Base-by-base conservation (phyloP, 78 protist genomes). In the Dictyostelium firmibasis region DNA sequence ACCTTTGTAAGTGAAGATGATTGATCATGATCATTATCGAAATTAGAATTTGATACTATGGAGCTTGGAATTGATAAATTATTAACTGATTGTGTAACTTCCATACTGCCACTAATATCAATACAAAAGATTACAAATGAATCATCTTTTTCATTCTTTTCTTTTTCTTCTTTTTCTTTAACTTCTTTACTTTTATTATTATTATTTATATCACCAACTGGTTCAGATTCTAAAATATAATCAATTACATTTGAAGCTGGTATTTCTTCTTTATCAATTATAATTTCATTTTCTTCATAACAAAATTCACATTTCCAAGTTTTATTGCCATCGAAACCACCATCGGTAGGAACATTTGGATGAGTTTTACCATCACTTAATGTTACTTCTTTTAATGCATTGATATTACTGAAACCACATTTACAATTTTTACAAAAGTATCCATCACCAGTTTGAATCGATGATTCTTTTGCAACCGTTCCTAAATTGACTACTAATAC, bases 301-400 rank as follows among this genome's bases (percentile, higher is more conserved):
- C 97, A 96, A 62, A 96, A 93, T 91, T 96, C 96, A 38, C 97
- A 96, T 4, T 13, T 47, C 97, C 97, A 93, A 5, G 23, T 67
- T 36, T 83, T 35, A 38, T n/a, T 13, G 1, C 60, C 74, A 20
- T 25, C 29, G n/a, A 78, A 33, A 35, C 96, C 96, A 83, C 94
- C 94, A 14, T 16, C 36, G 2, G 94, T 89, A 25, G 94, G 83
- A 3, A 89, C 31, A 60, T 81, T 81, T 23, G 72, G 31, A 29
- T 3, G 20, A 0, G n/a, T 25, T 18, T 23, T 44, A 16, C 87
- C 94, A 69, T 89, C 94, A 44, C 20, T 57, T 9, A 36, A 25
- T 60, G 85, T 29, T 8, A 86, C 35, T 31, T 78, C 36, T 36
- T 44, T 53, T 62, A 81, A 81, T 25, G 38, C 16, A 31, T 85